Conservation (phyloP, 805 yeast genomes). For the Lachancea sp. region DNA sequence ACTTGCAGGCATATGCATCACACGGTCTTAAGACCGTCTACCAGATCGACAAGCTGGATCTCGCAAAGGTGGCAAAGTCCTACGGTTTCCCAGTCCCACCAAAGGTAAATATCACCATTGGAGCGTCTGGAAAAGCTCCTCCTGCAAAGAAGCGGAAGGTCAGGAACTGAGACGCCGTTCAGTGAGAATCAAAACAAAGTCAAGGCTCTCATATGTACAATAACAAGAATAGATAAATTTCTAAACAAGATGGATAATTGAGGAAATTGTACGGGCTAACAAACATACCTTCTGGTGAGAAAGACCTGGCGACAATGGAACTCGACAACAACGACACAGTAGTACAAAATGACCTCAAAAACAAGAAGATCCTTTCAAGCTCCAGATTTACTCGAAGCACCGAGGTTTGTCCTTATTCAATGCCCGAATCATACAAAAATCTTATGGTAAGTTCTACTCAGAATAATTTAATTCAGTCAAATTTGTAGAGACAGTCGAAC, state of each 20-base stretch:
- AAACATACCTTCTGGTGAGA: background rate
- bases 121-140: conserved; percentile 74
- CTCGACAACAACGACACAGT: background rate
- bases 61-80: conserved; percentile 90
- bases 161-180: conserved; percentile 6
- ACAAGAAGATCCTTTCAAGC: too few species aligned
- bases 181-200: too few species aligned
- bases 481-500: too few species aligned
- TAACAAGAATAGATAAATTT: background rate
- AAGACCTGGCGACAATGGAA: background rate
- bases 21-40: conserved; percentile 95
- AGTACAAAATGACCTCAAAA: background rate
- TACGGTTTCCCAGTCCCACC: conserved; percentile 96
- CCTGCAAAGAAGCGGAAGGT: conserved; percentile 22
- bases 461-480: too few species aligned
- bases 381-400: too few species aligned
- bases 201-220: background rate
- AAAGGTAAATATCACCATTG: conserved; percentile 91
- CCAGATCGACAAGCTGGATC: conserved; percentile 89
- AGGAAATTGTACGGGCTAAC: background rate
- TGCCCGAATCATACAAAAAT: too few species aligned
- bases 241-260: background rate
- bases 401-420: too few species aligned
- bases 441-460: too few species aligned
- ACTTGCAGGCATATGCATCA: conserved; percentile 94